Conservation (phyloP, 2,329 filamentous ascomycete genomes). For the Talaromyces sp. region DNA sequence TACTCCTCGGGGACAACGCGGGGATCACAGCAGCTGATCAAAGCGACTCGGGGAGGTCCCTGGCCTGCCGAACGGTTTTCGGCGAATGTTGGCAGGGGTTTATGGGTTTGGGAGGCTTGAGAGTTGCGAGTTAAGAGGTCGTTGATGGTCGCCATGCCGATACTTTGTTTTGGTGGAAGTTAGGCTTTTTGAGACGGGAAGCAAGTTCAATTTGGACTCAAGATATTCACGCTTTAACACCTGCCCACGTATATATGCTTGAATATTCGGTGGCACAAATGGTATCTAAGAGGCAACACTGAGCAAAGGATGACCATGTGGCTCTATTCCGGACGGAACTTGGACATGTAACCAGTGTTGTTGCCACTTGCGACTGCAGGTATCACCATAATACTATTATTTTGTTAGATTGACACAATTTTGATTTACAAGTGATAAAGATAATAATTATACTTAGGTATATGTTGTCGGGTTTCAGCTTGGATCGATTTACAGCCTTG, state of each 20-base stretch:
- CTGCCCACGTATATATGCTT: neutral
- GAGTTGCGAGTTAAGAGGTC: constrained; percentile 1
- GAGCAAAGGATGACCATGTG: neutral
- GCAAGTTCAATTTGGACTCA: neutral
- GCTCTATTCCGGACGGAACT: too few species aligned
- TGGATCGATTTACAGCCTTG: too few species aligned
- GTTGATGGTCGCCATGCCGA: neutral
- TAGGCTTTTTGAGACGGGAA: too few species aligned
- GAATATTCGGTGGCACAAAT: neutral
- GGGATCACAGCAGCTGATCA: constrained; percentile 2
- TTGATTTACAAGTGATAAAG: too few species aligned
- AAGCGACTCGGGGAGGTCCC: neutral
- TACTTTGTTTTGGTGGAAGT: neutral
- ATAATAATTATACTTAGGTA: too few species aligned
- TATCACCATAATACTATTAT: too few species aligned
- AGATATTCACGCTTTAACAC: neutral
- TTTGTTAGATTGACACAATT: too few species aligned
- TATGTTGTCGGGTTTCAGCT: too few species aligned
- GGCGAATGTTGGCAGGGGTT: neutral
- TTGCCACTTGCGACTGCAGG: too few species aligned
- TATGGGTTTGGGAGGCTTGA: neutral
- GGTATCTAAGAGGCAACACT: neutral
- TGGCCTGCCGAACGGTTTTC: neutral
- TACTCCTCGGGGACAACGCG: neutral
- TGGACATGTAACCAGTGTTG: too few species aligned